phyloP scores from a whole-genome alignment of 2,329 filamentous ascomycete species.

The Cladosporium phlei region DNA sequence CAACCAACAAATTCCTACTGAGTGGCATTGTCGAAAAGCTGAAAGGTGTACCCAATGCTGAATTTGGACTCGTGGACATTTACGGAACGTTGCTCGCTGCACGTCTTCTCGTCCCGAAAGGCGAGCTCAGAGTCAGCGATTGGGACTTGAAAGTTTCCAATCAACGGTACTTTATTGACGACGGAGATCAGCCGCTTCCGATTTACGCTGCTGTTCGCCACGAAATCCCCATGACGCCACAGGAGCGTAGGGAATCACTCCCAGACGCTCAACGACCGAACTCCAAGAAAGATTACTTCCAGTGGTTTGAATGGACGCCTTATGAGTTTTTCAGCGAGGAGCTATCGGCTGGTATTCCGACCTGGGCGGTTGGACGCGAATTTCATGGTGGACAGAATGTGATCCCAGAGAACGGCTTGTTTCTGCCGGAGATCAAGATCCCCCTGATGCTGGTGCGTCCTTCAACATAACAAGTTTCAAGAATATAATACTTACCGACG shows the following conservation, averaged over 20 bases:
- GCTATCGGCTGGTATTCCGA: constrained; percentile 84
- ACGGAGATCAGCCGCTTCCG: constrained; percentile 78
- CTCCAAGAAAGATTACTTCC: constrained; percentile 74
- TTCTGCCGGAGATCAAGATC: constrained; percentile 77
- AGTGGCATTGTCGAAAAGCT: constrained; percentile 88
- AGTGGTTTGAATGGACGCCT: constrained; percentile 94
- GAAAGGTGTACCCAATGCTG: constrained; percentile 71
- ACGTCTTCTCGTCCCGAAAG: constrained; percentile 77
- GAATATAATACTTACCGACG: too few relatives aligned
- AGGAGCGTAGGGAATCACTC: constrained; percentile 22
- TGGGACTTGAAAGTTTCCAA: constrained; percentile 86
- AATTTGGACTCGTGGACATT: constrained; percentile 87
- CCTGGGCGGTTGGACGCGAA: constrained; percentile 81
- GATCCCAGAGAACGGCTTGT: constrained; percentile 58
- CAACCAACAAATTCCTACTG: constrained; percentile 87
- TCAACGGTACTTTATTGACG: constrained; percentile 69
- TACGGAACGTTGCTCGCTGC: constrained; percentile 85
- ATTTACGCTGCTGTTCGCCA: constrained; percentile 96
- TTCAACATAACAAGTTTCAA: too few relatives aligned
- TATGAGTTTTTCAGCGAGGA: constrained; percentile 97
- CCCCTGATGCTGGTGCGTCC: constrained; percentile 64
- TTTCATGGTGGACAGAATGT: constrained; percentile 70
- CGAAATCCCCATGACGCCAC: constrained; percentile 68
- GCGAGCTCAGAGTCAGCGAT: constrained; percentile 71
- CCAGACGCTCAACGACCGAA: constrained; percentile 40